These are phyloP conservation scores for Ilyonectria sp. DNA, from an alignment of 2,329 filamentous ascomycete genomes.

Conservation along the genomic window DNA sequence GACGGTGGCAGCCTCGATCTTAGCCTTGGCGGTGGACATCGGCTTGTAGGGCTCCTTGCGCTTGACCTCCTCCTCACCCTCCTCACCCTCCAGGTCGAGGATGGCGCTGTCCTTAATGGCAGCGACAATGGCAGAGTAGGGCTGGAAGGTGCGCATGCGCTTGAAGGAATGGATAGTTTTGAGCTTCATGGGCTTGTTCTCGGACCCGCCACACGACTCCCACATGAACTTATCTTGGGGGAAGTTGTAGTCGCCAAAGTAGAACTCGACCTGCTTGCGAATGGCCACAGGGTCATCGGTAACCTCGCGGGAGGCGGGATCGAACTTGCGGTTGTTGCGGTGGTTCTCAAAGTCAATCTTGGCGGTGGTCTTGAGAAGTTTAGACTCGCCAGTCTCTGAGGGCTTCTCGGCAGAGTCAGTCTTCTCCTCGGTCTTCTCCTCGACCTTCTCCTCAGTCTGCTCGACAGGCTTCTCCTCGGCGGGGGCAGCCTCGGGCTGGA, in stretches of 20 bases:
- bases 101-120: constrained; percentile 84
- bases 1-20: constrained; percentile 80
- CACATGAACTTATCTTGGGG: constrained; percentile 91
- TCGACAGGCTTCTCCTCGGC: constrained; percentile 50
- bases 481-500: constrained; percentile 43
- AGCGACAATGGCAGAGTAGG: constrained; percentile 85
- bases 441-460: constrained; percentile 46
- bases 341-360: constrained; percentile 56
- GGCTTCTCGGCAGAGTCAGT: constrained; percentile 41
- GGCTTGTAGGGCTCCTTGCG: constrained; percentile 82
- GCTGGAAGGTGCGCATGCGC: constrained; percentile 96
- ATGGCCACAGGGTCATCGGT: constrained; percentile 86
- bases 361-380: constrained; percentile 63
- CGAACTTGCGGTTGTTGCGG: constrained; percentile 77
- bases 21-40: constrained; percentile 71
- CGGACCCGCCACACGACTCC: constrained; percentile 80
- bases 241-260: constrained; percentile 94
- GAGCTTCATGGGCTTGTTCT: constrained; percentile 87
- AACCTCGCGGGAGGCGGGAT: constrained; percentile 76
- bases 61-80: constrained; percentile 79
- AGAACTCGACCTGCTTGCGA: constrained; percentile 94
- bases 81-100: constrained; percentile 81
- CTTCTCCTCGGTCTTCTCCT: constrained; percentile 47
- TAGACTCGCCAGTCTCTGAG: constrained; percentile 41
- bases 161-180: constrained; percentile 88